Conservation (phyloP, 164 flowering plant species). For the Brasenia schreberi region DNA sequence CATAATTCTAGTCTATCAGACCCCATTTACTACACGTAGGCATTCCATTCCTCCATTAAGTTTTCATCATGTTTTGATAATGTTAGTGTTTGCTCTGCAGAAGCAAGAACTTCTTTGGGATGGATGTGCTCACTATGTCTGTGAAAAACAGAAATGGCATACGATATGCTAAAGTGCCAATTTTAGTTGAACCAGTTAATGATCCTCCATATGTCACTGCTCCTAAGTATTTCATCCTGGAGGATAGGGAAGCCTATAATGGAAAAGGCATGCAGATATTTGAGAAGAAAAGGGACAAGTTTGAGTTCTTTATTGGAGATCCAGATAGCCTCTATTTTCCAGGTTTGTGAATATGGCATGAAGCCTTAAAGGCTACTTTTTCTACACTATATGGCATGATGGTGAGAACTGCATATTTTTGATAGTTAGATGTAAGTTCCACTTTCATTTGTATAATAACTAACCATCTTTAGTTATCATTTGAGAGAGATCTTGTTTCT, state of each 20-base stretch:
- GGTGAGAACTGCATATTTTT: no score
- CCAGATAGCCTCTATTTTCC: conserved; percentile 62
- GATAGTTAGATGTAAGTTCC: no score
- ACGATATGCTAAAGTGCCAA: conserved; percentile 35
- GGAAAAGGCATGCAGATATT: conserved; percentile 24
- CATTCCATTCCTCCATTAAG: no score
- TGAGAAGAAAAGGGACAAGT: conserved; percentile 23
- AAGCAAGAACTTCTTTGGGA: conserved; percentile 59
- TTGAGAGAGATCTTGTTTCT: no score
- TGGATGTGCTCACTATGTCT: conserved; percentile 44
- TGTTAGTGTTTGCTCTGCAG: conserved; percentile 22
- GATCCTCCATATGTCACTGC: conserved; percentile 67
- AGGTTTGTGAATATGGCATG: conserved; percentile 26
- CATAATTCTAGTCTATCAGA: no score
- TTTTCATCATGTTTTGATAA: not conserved
- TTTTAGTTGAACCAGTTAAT: conserved; percentile 72
- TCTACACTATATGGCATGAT: no score
- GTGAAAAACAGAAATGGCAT: conserved; percentile 59
- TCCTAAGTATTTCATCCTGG: conserved; percentile 48
- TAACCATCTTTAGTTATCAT: no score
- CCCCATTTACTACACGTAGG: no score
- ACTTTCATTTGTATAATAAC: no score
- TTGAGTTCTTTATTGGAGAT: conserved; percentile 54
- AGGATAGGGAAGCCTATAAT: conserved; percentile 2
- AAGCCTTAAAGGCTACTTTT: no score